Evolutionary conservation across 106 monocot genomes (phyloP), one percentile per base, ranked within the genome.

Genomic region (Iris macrosiphon): DNA sequence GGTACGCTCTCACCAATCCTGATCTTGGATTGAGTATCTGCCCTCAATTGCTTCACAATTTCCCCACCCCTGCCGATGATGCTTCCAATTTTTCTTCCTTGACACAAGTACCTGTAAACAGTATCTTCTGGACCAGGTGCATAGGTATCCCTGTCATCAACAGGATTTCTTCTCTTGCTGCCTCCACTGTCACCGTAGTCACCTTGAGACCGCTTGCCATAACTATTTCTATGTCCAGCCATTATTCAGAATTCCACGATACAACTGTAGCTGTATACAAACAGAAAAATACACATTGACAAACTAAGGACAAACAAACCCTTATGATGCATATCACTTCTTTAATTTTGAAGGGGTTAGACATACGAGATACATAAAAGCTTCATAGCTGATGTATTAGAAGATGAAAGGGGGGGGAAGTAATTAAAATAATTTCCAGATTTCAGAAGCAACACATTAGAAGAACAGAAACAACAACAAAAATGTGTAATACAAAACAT

Each of bases 31-130:
- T 75, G 70, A 21, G 77, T 96, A 31, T 96, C 96, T 40, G 81
- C 55, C 74, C 96, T 86, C 45, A 96, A 56, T 59, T 96, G 89
- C 56, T 96, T 96, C 43, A 88, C 96, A 38, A 96, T 96, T 26
- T 96, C 96, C 40, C 96, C 96, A 49, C 96, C 96, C 35, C 90
- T 85, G 7, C 96, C 96, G 42, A 96, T 82, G 45, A 96, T 90
- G 26, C 82, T 86, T 38, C 96, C 96, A 51, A 96, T 90, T 66
- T 89, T 89, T 47, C 54, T 73, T 10, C 65, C 76, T 3, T 77
- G 79, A 31, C 96, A 96, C 31, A 96, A 65, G 59, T 83, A 96
- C 33, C 96, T 76, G 20, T 83, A 96, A 4, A 96, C 96, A 53
- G 79, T 83, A 62, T 96, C 96, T 18, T 96, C 96, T 48, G 89